Percentiles rank a stretch among this genome's conserved stretches.
These are phyloP conservation scores for Andrographis paniculata DNA, from an alignment of 305 asterid genomes.

Conservation along the genomic window DNA sequence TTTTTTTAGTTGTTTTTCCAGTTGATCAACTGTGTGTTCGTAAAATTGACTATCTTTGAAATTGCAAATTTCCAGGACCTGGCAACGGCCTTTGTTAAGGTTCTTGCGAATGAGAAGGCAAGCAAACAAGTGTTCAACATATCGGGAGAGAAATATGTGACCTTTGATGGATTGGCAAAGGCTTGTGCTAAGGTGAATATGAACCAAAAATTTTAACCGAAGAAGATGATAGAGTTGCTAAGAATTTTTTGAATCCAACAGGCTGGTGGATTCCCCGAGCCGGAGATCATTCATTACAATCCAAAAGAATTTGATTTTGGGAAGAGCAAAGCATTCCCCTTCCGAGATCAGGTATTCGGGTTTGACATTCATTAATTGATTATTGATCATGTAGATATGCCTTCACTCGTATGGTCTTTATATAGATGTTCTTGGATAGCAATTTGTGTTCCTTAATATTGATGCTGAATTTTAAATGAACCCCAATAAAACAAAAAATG, in stretches of 20 bases:
- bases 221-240: background rate
- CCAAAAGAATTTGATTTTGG: slow-evolving; percentile 95
- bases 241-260: slow-evolving; percentile 21
- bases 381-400: too few relatives aligned
- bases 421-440: too few relatives aligned
- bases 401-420: too few relatives aligned
- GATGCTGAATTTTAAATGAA: too few relatives aligned
- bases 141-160: slow-evolving; percentile 87
- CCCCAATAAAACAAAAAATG: too few relatives aligned
- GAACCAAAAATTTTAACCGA: too few relatives aligned
- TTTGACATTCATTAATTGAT: background rate
- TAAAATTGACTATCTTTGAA: background rate
- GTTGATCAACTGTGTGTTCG: background rate
- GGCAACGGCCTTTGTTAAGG: slow-evolving; percentile 71
- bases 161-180: slow-evolving; percentile 87
- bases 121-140: slow-evolving; percentile 86
- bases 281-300: slow-evolving; percentile 86
- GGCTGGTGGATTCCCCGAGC: slow-evolving; percentile 96
- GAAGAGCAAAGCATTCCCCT: slow-evolving; percentile 87
- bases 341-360: slow-evolving; percentile 78
- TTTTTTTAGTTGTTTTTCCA: too few relatives aligned
- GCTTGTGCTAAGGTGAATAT: too few relatives aligned
- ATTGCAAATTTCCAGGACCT: slow-evolving; percentile 54
- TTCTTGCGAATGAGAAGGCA: slow-evolving; percentile 90
- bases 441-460: too few relatives aligned